Percentiles rank a stretch among this genome's conserved stretches.
These are phyloP conservation scores for Cordyceps pruinosa DNA, from an alignment of 2,329 filamentous ascomycete genomes.

Conservation along the genomic window DNA sequence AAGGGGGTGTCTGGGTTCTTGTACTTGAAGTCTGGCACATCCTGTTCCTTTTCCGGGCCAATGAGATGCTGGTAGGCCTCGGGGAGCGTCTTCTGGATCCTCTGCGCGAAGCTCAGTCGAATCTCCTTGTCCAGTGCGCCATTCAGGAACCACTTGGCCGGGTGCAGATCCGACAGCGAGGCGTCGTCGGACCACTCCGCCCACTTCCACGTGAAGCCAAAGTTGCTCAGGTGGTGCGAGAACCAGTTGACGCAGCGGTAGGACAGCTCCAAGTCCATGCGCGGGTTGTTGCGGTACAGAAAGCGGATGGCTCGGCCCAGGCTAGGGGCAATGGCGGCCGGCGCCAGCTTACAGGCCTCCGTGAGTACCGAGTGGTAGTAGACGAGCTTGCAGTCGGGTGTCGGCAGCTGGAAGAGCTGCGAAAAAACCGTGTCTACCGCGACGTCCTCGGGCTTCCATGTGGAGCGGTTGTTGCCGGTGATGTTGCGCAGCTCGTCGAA, in stretches of 20 bases:
- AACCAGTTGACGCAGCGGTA: constrained; percentile 97
- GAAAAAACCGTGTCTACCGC: constrained; percentile 97
- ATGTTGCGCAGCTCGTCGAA: constrained; percentile 80
- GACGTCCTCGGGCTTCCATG: constrained; percentile 97
- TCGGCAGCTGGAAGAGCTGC: constrained; percentile 82
- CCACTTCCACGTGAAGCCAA: constrained; percentile 99
- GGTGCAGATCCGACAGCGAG: constrained; percentile 66
- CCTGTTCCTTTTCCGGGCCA: constrained; percentile 81
- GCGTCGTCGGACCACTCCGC: constrained; percentile 92
- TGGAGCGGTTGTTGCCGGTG: constrained; percentile 56
- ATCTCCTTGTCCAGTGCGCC: constrained; percentile 95
- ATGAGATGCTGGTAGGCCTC: constrained; percentile 76
- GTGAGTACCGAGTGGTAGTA: constrained; percentile 96
- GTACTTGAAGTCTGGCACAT: constrained; percentile 95
- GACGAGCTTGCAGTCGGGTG: constrained; percentile 84
- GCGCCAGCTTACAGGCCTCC: constrained; percentile 91
- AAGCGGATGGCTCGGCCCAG: constrained; percentile 88
- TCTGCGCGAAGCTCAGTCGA: constrained; percentile 87
- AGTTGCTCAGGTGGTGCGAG: constrained; percentile 94
- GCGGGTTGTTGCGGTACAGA: constrained; percentile 74
- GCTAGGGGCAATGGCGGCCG: constrained; percentile 91
- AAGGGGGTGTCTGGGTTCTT: constrained; percentile 72
- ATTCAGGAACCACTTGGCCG: constrained; percentile 87
- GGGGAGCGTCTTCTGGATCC: constrained; percentile 89
- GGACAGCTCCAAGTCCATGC: constrained; percentile 78